Conservation (phyloP, 1,139 yeast species). For the Hemisphaericaspora subhashii region DNA sequence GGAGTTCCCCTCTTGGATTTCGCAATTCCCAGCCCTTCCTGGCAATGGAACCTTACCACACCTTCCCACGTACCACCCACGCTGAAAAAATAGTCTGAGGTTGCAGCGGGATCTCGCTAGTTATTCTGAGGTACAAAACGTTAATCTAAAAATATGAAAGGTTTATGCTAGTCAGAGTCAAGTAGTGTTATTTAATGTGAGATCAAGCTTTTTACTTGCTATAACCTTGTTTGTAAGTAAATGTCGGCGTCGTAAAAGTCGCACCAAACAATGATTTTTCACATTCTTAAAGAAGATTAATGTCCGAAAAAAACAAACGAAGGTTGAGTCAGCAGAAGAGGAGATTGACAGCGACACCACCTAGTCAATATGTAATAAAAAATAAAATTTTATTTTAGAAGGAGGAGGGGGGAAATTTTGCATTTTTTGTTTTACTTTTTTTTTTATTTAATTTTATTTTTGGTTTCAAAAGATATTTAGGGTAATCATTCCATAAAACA, state of each 20-base stretch:
- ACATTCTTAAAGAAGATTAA: neutral
- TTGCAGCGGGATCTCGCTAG: no score
- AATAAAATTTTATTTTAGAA: neutral
- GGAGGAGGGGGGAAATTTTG: constrained; percentile 1
- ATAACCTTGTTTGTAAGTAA: no score
- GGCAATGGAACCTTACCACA: no score
- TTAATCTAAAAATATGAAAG: no score
- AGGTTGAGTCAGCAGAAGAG: constrained; percentile 5
- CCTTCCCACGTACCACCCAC: no score
- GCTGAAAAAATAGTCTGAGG: no score
- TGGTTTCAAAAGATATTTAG: no score
- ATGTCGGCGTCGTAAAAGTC: neutral
- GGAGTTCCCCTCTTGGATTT: no score
- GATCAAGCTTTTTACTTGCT: neutral
- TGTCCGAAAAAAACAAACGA: constrained; percentile 3
- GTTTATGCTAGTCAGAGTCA: no score
- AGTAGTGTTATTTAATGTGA: neutral
- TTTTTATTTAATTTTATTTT: neutral
- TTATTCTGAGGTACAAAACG: no score
- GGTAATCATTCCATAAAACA: constrained; percentile 1
- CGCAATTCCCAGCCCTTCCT: no score
- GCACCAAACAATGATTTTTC: no score
- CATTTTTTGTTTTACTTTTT: neutral
- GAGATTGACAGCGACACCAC: constrained; percentile 2
- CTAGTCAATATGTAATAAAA: neutral